phyloP scores from a whole-genome alignment of 1,139 yeast genomes.

The Schwanniomyces etchellsii region DNA sequence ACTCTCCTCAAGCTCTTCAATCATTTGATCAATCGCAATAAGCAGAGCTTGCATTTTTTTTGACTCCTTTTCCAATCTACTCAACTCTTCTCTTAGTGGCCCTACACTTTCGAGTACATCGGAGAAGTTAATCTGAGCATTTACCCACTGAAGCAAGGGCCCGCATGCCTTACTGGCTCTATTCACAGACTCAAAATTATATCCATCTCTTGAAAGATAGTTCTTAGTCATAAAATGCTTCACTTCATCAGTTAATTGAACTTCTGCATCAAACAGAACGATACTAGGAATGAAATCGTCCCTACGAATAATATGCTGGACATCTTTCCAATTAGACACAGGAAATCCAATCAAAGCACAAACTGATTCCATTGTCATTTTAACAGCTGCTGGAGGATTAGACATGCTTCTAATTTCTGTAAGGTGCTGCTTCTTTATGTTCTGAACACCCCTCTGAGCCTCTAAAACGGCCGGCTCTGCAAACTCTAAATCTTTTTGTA shows the following conservation, averaged over 20 bases:
- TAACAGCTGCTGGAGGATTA: conserved; percentile 88
- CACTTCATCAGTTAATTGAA: conserved; percentile 49
- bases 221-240: conserved; percentile 51
- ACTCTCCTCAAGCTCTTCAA: conserved; percentile 61
- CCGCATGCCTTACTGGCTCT: conserved; percentile 96
- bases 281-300: conserved; percentile 87
- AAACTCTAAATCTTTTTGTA: conserved; percentile 56
- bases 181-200: conserved; percentile 67
- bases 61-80: conserved; percentile 52
- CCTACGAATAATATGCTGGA: conserved; percentile 69
- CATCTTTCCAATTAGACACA: conserved; percentile 75
- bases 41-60: conserved; percentile 59
- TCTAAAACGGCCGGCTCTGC: conserved; percentile 85
- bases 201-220: conserved; percentile 61
- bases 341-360: conserved; percentile 73
- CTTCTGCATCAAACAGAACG: conserved; percentile 65
- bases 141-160: conserved; percentile 84
- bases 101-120: conserved; percentile 63
- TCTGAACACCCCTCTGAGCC: conserved; percentile 83
- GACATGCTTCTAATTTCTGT: conserved; percentile 86
- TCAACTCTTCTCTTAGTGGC: conserved; percentile 70
- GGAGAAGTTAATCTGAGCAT: conserved; percentile 75
- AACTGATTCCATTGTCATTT: conserved; percentile 82
- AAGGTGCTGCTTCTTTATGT: conserved; percentile 86
- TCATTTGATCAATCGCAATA: conserved; percentile 79